A percentile compares a stretch with the other conserved stretches of the same genome.
Evolutionary conservation across 257 asterid species (phyloP).

Genomic region (Scutellaria galericulata): DNA sequence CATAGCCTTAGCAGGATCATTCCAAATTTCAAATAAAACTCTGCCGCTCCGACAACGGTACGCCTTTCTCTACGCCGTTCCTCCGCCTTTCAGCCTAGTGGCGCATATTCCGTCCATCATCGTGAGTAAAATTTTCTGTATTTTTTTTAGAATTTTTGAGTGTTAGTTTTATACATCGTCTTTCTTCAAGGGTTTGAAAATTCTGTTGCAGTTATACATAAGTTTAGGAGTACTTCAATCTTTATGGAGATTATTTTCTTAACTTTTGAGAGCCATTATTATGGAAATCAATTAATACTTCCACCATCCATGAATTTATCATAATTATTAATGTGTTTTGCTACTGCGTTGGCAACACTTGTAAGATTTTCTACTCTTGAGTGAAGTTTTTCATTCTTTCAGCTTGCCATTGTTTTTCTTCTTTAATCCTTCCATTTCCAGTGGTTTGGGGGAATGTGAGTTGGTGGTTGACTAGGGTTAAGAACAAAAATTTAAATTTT

Average conservation of each 20-base stretch:
- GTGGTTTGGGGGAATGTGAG: background rate
- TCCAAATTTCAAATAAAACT: conserved; percentile 31
- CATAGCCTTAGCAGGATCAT: background rate
- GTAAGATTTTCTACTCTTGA: background rate
- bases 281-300: background rate
- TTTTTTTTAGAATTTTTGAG: background rate
- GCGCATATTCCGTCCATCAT: background rate
- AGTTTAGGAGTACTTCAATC: background rate
- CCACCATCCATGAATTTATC: background rate
- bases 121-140: background rate
- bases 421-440: background rate
- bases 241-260: background rate
- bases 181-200: conserved; percentile 17
- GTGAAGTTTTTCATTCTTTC: background rate
- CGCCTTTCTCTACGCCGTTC: background rate
- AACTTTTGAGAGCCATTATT: too few relatives aligned
- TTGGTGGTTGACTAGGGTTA: background rate
- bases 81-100: conserved; percentile 16
- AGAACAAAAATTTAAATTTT: background rate
- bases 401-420: background rate
- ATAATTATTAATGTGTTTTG: too few relatives aligned
- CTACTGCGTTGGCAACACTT: too few relatives aligned
- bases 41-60: conserved; percentile 38
- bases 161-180: background rate
- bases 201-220: background rate